Evolutionary conservation across 768 basidiomycete species (phyloP).

Genomic region (Podaxis mareebaensis): DNA sequence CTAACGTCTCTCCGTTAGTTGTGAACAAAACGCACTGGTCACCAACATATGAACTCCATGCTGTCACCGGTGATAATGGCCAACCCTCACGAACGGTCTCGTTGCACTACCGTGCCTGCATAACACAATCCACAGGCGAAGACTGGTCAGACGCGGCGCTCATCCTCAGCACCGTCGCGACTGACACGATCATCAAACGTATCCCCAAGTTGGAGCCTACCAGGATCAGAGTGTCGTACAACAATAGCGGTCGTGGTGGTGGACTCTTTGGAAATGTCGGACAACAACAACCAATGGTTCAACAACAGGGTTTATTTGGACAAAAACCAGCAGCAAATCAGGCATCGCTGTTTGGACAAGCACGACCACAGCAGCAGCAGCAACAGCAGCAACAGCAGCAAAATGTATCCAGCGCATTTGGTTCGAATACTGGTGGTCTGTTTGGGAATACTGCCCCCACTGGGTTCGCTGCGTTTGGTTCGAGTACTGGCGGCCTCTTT

Average conservation of each 20-base stretch:
- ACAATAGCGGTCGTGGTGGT: background rate
- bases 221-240: constrained; percentile 27
- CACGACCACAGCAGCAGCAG: too few relatives aligned
- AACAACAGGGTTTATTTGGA: constrained; percentile 9
- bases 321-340: too few relatives aligned
- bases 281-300: constrained; percentile 15
- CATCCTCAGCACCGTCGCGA: constrained; percentile 52
- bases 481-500: background rate
- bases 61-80: constrained; percentile 41
- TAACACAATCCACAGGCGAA: constrained; percentile 55
- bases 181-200: constrained; percentile 31
- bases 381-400: too few relatives aligned
- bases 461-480: background rate
- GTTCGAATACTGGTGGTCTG: background rate
- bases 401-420: background rate
- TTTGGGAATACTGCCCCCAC: background rate
- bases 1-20: constrained; percentile 32
- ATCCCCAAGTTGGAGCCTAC: constrained; percentile 36
- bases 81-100: constrained; percentile 44
- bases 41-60: constrained; percentile 61
- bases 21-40: constrained; percentile 52
- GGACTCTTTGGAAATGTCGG: background rate
- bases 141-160: constrained; percentile 55
- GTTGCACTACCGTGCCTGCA: constrained; percentile 54
- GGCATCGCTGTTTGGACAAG: too few relatives aligned